Base-by-base conservation (phyloP, 2,329 filamentous ascomycete species). In the Fonsecaea erecta region DNA sequence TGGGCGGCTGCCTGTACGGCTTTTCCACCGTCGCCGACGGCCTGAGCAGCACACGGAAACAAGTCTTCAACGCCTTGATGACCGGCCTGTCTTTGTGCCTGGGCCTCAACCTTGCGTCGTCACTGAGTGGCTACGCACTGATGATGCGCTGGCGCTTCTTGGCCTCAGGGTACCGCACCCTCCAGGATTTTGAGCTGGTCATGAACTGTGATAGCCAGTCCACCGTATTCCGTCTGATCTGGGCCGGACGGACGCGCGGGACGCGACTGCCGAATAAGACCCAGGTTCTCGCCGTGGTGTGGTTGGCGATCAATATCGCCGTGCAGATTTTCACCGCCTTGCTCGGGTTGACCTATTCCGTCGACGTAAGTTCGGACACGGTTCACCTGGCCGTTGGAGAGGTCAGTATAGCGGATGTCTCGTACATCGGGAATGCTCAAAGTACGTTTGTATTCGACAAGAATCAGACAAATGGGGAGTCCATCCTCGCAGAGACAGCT, bases 311-410 rank as follows among this genome's bases (percentile, higher is more conserved):
- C 59, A 67, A 63, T 21, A 32, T 69, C 40, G 64, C 59, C 30
- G 51, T 68, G 3, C 61, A 67, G 32, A 60, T 70, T 40, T 60
- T 67, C 48, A 65, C 62, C 11, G 68, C 68, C 24, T 48, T 70
- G 55, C 52, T 70, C 14, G 68, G 68, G 30, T 54, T 70, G 52
- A 70, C 68, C 14, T 70, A 70, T 52, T 70, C 68, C 2, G 69
- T 67, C 37, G 64, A 70, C 46, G 59, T 69, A 21, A 64, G 66
- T 11, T 30, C 56, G 8, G 52, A 65, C 24, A 63, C 46, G 34
- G 64, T 65, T 21, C 14, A 11, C 3, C 52, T 63, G 30, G 37
- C 60, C 11, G 56, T 52, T 53, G 60, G 60, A n/a, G 65, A 69
- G 59, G 62, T 67, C 55, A 67, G 61, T 46, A 56, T 69, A 11